Conservation (phyloP, 768 basidiomycete genomes). For the Phaffia tasmanica region DNA sequence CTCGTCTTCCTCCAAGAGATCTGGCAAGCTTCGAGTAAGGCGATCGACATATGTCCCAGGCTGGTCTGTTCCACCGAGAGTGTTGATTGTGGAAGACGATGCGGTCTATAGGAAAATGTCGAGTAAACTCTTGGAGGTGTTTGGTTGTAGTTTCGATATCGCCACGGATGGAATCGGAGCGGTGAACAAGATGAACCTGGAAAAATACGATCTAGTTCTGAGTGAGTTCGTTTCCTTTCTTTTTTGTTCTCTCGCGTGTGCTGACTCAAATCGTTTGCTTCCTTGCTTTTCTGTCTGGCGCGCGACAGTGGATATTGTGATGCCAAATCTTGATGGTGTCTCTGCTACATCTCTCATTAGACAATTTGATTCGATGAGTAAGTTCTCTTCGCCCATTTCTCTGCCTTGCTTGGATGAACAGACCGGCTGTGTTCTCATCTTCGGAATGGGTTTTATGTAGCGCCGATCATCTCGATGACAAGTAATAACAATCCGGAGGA, state of each 20-base stretch:
- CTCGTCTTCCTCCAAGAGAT: neutral
- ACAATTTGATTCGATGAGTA: conserved; percentile 76
- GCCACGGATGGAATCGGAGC: conserved; percentile 87
- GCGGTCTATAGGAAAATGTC: conserved; percentile 76
- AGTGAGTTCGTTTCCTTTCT: conserved; percentile 45
- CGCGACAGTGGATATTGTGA: conserved; percentile 60
- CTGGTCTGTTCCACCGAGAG: conserved; percentile 52
- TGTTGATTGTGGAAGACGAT: conserved; percentile 91
- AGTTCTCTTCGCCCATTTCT: conserved; percentile 3
- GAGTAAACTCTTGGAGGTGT: conserved; percentile 87
- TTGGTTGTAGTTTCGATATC: conserved; percentile 87
- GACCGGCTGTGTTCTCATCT: neutral
- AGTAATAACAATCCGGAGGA: conserved; percentile 86
- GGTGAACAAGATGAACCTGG: conserved; percentile 90
- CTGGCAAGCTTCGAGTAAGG: conserved; percentile 17
- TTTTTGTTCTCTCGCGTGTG: neutral
- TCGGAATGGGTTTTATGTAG: neutral
- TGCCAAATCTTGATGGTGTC: conserved; percentile 54
- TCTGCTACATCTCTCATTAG: conserved; percentile 85
- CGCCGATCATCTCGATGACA: conserved; percentile 98
- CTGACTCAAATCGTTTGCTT: no score
- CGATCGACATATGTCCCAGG: conserved; percentile 29
- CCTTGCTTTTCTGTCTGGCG: conserved; percentile 39
- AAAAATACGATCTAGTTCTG: conserved; percentile 88
- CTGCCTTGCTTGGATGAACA: neutral